phyloP scores from a whole-genome alignment of 371 early-diverging fungal species.

The Mycotypha africana region DNA sequence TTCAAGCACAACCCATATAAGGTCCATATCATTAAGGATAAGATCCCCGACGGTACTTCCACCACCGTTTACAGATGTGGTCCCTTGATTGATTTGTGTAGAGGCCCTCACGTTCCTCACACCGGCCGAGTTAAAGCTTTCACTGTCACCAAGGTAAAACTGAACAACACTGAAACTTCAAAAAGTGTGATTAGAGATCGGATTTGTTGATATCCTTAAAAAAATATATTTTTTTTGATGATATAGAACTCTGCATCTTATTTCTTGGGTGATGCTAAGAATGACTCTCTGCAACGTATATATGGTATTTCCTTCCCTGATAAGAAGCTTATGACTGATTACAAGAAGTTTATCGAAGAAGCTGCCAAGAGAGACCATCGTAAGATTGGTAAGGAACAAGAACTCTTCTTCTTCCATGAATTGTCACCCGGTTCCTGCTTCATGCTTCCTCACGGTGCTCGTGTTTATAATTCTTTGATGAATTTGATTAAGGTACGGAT shows the following conservation, averaged over 20 bases:
- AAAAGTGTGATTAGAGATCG: constrained; percentile 9
- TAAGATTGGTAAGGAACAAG: constrained; percentile 93
- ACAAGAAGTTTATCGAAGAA: constrained; percentile 92
- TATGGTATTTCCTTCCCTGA: constrained; percentile 99
- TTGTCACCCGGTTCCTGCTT: constrained; percentile 96
- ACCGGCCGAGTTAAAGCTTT: constrained; percentile 96
- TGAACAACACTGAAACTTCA: background rate
- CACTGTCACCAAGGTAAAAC: constrained; percentile 75
- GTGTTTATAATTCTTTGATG: constrained; percentile 93
- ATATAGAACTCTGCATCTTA: constrained; percentile 91
- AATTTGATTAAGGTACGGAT: constrained; percentile 65
- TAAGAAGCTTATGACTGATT: constrained; percentile 91
- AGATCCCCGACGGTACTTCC: constrained; percentile 92
- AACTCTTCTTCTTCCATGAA: constrained; percentile 98
- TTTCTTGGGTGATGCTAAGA: constrained; percentile 96
- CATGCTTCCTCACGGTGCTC: constrained; percentile 97
- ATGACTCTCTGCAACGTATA: constrained; percentile 97
- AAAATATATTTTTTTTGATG: too few species aligned
- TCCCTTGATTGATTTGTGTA: constrained; percentile 98
- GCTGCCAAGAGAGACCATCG: constrained; percentile 98
- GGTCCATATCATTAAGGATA: constrained; percentile 86
- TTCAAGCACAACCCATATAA: constrained; percentile 98
- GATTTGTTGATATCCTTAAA: too few species aligned
- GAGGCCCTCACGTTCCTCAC: constrained; percentile 97
- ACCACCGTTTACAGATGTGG: constrained; percentile 99